Percentiles rank a stretch among this genome's conserved stretches.
These are phyloP conservation scores for Chalciporus pseudorubinellus DNA, from an alignment of 768 basidiomycete species.

Conservation along the genomic window DNA sequence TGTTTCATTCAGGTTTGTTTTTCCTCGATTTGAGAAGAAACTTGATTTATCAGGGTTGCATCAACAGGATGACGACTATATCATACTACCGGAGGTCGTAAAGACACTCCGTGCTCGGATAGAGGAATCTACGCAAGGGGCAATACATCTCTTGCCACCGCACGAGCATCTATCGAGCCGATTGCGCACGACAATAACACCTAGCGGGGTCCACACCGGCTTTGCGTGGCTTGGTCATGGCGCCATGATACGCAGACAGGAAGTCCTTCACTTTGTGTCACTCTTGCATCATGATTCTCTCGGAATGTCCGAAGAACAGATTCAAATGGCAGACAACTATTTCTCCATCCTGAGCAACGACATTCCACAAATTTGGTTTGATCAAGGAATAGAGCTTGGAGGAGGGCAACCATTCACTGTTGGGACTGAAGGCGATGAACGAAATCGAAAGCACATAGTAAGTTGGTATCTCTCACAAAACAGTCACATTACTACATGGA, in stretches of 20 bases:
- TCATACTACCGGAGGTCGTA: slow-evolving; percentile 57
- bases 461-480: slow-evolving; percentile 23
- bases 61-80: slow-evolving; percentile 65
- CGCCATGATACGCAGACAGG: slow-evolving; percentile 46
- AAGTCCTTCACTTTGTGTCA: slow-evolving; percentile 46
- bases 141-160: slow-evolving; percentile 57
- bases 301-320: slow-evolving; percentile 46
- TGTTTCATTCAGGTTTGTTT: slow-evolving; percentile 60
- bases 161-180: slow-evolving; percentile 58
- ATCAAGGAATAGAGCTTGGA: slow-evolving; percentile 57
- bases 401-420: slow-evolving; percentile 63
- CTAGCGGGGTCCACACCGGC: slow-evolving; percentile 44
- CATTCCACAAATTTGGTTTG: slow-evolving; percentile 61
- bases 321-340: slow-evolving; percentile 71
- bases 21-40: background rate
- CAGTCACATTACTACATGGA: background rate
- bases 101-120: slow-evolving; percentile 46
- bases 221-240: slow-evolving; percentile 72
- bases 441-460: slow-evolving; percentile 60
- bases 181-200: slow-evolving; percentile 42
- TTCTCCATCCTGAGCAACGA: slow-evolving; percentile 57
- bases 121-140: slow-evolving; percentile 18
- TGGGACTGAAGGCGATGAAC: slow-evolving; percentile 52
- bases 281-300: slow-evolving; percentile 40
- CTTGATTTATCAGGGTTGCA: too few species aligned